A percentile compares a stretch with the other conserved stretches of the same genome.
Conservation (phyloP, 2,329 filamentous ascomycete genomes). For the Xylaria sp. region DNA sequence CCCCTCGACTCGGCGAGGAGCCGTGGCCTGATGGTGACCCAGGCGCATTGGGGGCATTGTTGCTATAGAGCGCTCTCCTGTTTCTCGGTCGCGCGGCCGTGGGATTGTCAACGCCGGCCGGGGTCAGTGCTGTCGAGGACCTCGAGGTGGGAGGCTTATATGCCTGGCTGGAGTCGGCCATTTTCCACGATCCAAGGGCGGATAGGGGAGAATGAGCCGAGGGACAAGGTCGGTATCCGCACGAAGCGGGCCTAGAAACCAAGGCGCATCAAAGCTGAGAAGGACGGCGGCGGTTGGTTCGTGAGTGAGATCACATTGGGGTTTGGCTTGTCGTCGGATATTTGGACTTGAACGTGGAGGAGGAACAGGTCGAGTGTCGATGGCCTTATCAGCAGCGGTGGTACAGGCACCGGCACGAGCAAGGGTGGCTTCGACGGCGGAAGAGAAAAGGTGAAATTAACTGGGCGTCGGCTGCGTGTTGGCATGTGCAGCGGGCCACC, state of each 20-base stretch:
- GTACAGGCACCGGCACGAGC: background rate
- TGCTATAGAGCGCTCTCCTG: conserved; percentile 48
- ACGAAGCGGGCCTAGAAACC: conserved; percentile 33
- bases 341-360: background rate
- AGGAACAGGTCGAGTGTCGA: conserved; percentile 5
- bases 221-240: conserved; percentile 34
- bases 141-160: conserved; percentile 42
- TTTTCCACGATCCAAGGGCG: conserved; percentile 30
- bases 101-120: conserved; percentile 50
- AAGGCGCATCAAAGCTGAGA: conserved; percentile 35
- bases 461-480: conserved; percentile 1
- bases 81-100: conserved; percentile 56
- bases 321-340: conserved; percentile 21
- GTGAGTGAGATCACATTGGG: conserved; percentile 36
- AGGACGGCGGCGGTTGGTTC: conserved; percentile 16
- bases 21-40: conserved; percentile 47
- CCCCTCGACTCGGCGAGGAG: conserved; percentile 49
- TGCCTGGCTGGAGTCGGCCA: conserved; percentile 37
- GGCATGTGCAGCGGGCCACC: conserved; percentile 18
- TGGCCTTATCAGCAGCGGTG: conserved; percentile 18
- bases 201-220: conserved; percentile 29
- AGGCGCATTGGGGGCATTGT: conserved; percentile 34
- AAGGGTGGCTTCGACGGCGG: conserved; percentile 10
- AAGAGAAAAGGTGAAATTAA: conserved; percentile 14
- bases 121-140: conserved; percentile 53